These are phyloP conservation scores for Paramecium primaurelia DNA, from an alignment of 73 alveolate species.

Conservation along the genomic window DNA sequence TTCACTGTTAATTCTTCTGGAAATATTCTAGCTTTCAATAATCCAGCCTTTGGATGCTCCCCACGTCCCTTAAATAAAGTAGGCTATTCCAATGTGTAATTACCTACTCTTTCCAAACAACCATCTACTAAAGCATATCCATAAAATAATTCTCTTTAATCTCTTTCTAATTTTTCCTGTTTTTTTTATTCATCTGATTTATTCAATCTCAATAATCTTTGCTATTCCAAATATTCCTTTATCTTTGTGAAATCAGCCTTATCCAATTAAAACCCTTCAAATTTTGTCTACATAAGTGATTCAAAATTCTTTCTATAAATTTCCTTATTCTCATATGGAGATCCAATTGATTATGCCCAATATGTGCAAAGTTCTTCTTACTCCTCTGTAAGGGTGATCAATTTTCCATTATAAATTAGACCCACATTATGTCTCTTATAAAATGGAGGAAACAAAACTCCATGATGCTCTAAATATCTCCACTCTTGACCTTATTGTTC, in stretches of 20 bases:
- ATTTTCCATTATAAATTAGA: slow-evolving; percentile 78
- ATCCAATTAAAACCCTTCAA: slow-evolving; percentile 24
- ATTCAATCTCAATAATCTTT: slow-evolving; percentile 74
- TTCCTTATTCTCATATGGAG: slow-evolving; percentile 83
- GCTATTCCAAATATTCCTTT: slow-evolving; percentile 71
- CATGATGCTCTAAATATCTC: slow-evolving; percentile 96
- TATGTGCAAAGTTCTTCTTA: slow-evolving; percentile 94
- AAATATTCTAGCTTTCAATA: slow-evolving; percentile 81
- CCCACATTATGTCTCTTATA: slow-evolving; percentile 91
- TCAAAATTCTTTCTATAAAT: slow-evolving; percentile 86
- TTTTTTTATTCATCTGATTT: slow-evolving; percentile 84
- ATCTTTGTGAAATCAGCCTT: slow-evolving; percentile 93
- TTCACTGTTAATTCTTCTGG: slow-evolving; percentile 94
- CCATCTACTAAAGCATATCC: slow-evolving; percentile 97
- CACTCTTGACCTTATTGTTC: slow-evolving; percentile 65
- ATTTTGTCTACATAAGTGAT: slow-evolving; percentile 40
- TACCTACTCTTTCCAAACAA: slow-evolving; percentile 86
- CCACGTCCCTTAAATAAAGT: slow-evolving; percentile 99
- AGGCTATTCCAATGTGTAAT: slow-evolving; percentile 95
- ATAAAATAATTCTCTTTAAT: slow-evolving; percentile 73
- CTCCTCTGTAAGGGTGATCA: slow-evolving; percentile 81
- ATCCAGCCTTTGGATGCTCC: slow-evolving; percentile 98
- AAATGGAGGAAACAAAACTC: slow-evolving; percentile 88
- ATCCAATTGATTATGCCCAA: slow-evolving; percentile 91
- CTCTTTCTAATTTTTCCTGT: slow-evolving; percentile 81